Evolutionary conservation across 306 rosid species (phyloP), one percentile per base, ranked within the genome.

Genomic region (Quercus rubra): DNA sequence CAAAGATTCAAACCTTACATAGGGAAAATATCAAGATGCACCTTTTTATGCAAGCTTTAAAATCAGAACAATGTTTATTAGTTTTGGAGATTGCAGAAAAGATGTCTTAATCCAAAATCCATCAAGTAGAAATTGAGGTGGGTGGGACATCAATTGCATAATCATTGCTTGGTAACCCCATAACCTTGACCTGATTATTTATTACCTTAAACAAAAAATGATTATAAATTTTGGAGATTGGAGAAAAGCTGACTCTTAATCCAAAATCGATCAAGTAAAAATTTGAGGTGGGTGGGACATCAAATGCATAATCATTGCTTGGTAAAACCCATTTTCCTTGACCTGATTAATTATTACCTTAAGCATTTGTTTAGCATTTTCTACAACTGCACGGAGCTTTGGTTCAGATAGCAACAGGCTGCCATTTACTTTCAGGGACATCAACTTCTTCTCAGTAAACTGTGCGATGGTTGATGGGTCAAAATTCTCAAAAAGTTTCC

Each of bases 361-460:
- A 5, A 83, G 91, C 43, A 92, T 30, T 84, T 89, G 97, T 58
- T 88, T 91, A 31, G 99, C 98, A 76, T 95, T 95, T 77, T 88
- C 93, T 33, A 91, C 88, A 23, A 95, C 84, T 71, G 99, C 97
- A 6, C 97, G 97, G 68, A 95, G 88, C 88, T 95, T 95, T 78
- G 86, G 96, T 84, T 93, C 97, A 57, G 98, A 90, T 35, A 93
- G 90, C 80, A 91, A 70, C 33, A 69, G 88, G 64, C 74, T 83
- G 87, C 92, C 97, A 63, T 91, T 89, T 75, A 90, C 84, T 82
- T 85, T 91, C 56, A 86, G 83, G 14, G 91, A 76, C 73, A 79
- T 55, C 74, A 93, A 71, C 82, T 91, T 90, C 88, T 89, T 89
- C 81, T 93, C 96, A 6, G 83, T 91, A 66, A 89, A 88, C 82